These are phyloP conservation scores for Tricladium varicosporioides DNA, from an alignment of 2,329 filamentous ascomycete genomes.

Conservation along the genomic window DNA sequence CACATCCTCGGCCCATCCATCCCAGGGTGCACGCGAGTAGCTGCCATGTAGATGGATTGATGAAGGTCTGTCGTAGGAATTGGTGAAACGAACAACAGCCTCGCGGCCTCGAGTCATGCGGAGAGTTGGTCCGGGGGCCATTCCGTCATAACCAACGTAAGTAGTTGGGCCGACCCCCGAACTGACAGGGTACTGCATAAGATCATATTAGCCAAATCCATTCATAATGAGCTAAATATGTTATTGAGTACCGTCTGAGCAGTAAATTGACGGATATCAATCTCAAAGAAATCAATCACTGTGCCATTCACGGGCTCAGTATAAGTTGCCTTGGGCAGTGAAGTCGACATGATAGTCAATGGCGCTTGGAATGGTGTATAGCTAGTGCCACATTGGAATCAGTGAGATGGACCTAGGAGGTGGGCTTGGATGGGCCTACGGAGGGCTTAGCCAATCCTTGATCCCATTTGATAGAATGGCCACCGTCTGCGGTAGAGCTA, in stretches of 20 bases:
- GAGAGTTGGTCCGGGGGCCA: slow-evolving; percentile 52
- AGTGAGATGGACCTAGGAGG: not conserved
- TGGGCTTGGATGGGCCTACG: not conserved
- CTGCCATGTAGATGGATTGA: slow-evolving; percentile 41
- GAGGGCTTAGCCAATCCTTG: slow-evolving; percentile 3
- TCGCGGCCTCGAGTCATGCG: slow-evolving; percentile 42
- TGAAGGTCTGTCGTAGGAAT: slow-evolving; percentile 27
- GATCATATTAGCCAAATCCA: too few relatives aligned
- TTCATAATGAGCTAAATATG: too few relatives aligned
- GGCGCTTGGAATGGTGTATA: slow-evolving; percentile 16
- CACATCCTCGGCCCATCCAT: slow-evolving; percentile 54
- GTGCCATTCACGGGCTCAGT: slow-evolving; percentile 18
- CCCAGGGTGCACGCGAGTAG: slow-evolving; percentile 46
- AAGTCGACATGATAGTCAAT: slow-evolving; percentile 15
- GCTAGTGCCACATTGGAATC: not conserved
- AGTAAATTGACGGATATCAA: slow-evolving; percentile 40
- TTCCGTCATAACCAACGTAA: slow-evolving; percentile 53
- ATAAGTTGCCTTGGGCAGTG: slow-evolving; percentile 14
- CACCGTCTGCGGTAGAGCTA: not conserved
- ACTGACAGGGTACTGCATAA: slow-evolving; percentile 21
- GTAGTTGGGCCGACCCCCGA: slow-evolving; percentile 40
- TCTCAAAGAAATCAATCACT: slow-evolving; percentile 45
- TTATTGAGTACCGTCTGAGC: slow-evolving; percentile 36
- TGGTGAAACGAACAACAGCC: slow-evolving; percentile 52
- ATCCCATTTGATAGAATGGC: not conserved